Evolutionary conservation across 1,139 yeast genomes (phyloP).

Genomic region (Taiozyma onychis): DNA sequence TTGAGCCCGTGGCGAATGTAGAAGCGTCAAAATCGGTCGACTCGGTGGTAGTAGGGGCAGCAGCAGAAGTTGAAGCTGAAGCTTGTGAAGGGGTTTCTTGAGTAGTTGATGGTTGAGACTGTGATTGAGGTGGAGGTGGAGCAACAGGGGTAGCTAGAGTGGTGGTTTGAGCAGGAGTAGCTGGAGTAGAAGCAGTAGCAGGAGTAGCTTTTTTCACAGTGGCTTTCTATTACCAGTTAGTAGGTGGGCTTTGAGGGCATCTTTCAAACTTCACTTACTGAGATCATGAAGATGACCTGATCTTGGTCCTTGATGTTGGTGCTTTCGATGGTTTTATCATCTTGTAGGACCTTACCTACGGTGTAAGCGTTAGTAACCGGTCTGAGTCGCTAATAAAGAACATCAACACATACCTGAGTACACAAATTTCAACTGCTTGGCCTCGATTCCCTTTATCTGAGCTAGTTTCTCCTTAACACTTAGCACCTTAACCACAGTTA

Average conservation of each 20-base stretch:
- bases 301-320: conserved; percentile 85
- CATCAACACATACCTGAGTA: conserved; percentile 58
- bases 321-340: conserved; percentile 66
- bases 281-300: conserved; percentile 87
- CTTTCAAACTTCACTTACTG: conserved; percentile 24
- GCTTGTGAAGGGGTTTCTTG: conserved; percentile 9
- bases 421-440: conserved; percentile 77
- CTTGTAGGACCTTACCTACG: conserved; percentile 70
- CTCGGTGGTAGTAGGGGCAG: not conserved
- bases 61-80: conserved; percentile 3
- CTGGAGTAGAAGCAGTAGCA: conserved; percentile 6
- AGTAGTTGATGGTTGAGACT: conserved; percentile 19
- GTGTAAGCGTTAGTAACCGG: not conserved
- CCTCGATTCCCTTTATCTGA: conserved; percentile 60
- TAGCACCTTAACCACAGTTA: conserved; percentile 37
- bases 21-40: conserved; percentile 25
- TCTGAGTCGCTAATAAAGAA: not conserved
- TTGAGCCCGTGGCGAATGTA: conserved; percentile 26
- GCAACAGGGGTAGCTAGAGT: conserved; percentile 11
- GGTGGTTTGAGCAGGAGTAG: conserved; percentile 17
- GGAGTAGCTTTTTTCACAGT: conserved; percentile 15
- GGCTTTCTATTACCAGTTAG: conserved; percentile 6
- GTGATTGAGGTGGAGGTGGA: conserved; percentile 7
- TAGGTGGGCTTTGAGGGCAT: not conserved
- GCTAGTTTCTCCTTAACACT: conserved; percentile 74